A percentile compares a stretch with the other conserved stretches of the same genome.
Evolutionary conservation across 2,329 filamentous ascomycete species (phyloP).

Genomic region (Aspergillus sp.): DNA sequence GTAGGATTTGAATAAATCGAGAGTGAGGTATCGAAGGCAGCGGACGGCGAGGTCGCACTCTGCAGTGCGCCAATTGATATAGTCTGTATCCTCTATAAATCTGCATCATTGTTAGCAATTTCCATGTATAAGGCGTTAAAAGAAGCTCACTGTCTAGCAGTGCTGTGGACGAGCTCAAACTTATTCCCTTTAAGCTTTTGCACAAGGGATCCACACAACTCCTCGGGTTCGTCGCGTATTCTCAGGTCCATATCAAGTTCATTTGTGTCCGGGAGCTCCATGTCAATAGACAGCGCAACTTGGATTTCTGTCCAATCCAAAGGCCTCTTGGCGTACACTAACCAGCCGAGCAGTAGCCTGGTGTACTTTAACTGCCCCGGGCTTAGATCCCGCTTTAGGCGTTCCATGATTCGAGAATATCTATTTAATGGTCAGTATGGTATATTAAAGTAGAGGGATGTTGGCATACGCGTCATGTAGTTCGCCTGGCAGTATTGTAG

Average conservation of each 20-base stretch:
- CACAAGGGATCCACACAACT: slow-evolving; percentile 11
- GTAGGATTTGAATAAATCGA: slow-evolving; percentile 3
- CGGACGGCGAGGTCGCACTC: slow-evolving; percentile 10
- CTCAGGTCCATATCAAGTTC: background rate
- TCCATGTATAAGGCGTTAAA: background rate
- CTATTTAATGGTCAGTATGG: background rate
- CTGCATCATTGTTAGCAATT: background rate
- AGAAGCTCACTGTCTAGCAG: background rate
- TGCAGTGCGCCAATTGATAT: background rate
- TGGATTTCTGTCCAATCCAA: slow-evolving; percentile 10
- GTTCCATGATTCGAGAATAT: slow-evolving; percentile 12
- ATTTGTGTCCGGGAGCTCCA: background rate
- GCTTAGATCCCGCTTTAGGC: background rate
- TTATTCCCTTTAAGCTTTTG: slow-evolving; percentile 8
- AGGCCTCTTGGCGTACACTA: slow-evolving; percentile 5
- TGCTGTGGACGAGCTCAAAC: slow-evolving; percentile 12
- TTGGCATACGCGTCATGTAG: slow-evolving; percentile 3
- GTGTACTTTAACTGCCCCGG: slow-evolving; percentile 2
- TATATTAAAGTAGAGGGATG: background rate
- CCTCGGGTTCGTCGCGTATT: background rate
- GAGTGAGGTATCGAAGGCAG: slow-evolving; percentile 8
- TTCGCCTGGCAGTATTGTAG: background rate
- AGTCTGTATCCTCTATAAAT: background rate
- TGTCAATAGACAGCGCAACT: slow-evolving; percentile 3
- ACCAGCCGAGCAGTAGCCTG: slow-evolving; percentile 3